Evolutionary conservation across 345 rosid genomes (phyloP).

Genomic region (Combretum micranthum): DNA sequence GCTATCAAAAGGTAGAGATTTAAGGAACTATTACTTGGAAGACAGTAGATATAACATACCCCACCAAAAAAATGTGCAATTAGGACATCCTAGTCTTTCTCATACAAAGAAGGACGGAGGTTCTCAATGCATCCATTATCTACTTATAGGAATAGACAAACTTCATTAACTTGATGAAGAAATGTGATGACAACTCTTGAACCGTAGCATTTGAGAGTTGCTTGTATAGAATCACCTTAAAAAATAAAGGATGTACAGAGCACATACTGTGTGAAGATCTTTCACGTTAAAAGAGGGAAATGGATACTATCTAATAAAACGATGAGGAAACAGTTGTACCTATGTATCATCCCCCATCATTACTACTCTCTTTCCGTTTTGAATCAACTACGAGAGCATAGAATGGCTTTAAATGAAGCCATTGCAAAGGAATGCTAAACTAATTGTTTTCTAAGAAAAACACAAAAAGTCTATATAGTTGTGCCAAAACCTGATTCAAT

Average conservation of each 20-base stretch:
- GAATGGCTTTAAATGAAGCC: neutral
- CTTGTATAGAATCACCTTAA: neutral
- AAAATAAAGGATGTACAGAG: neutral
- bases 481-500: slow-evolving; percentile 50
- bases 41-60: slow-evolving; percentile 37
- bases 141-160: slow-evolving; percentile 37
- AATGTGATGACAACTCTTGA: too few species aligned
- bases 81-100: slow-evolving; percentile 93
- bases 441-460: neutral
- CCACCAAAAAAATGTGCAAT: slow-evolving; percentile 95
- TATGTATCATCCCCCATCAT: slow-evolving; percentile 99
- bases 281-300: slow-evolving; percentile 92
- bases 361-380: slow-evolving; percentile 73
- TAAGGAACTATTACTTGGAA: neutral
- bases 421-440: slow-evolving; percentile 5
- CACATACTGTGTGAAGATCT: slow-evolving; percentile 76
- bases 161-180: neutral
- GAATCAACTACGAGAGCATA: slow-evolving; percentile 38
- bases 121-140: slow-evolving; percentile 90
- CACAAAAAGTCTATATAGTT: neutral
- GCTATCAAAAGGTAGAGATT: too few species aligned
- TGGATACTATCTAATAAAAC: slow-evolving; percentile 75
- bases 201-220: neutral
- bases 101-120: slow-evolving; percentile 54
- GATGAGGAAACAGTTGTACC: slow-evolving; percentile 85